A percentile compares a stretch with the other conserved stretches of the same genome.
phyloP scores from a whole-genome alignment of 108 stramenopile species.

The Seminavis robusta region DNA sequence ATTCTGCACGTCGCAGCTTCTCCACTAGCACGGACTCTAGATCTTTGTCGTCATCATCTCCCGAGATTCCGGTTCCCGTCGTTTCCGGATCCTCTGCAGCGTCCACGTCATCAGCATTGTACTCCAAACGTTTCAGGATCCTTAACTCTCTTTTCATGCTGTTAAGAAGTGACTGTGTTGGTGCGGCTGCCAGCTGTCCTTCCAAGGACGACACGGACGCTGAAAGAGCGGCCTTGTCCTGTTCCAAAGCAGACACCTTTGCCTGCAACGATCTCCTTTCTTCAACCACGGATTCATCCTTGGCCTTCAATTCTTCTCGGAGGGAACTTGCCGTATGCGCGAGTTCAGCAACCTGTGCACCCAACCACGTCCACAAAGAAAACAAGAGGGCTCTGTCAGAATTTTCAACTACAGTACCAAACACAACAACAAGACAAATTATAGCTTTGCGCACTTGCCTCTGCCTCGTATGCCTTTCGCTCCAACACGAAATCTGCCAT shows the following conservation, averaged over 20 bases:
- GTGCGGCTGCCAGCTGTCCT: conserved; percentile 58
- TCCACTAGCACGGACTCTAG: conserved; percentile 81
- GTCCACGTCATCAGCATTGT: conserved; percentile 79
- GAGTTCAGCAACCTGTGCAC: conserved; percentile 36
- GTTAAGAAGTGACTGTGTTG: conserved; percentile 62
- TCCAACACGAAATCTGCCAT: conserved; percentile 72
- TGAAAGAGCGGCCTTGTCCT: conserved; percentile 37
- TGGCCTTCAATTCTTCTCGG: conserved; percentile 62
- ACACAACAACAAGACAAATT: neutral
- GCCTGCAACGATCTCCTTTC: conserved; percentile 33
- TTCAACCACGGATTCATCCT: conserved; percentile 51
- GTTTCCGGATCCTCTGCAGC: conserved; percentile 71
- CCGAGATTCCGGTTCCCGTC: conserved; percentile 35
- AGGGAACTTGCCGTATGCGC: conserved; percentile 68
- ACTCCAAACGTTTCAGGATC: conserved; percentile 82
- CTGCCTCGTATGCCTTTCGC: conserved; percentile 85
- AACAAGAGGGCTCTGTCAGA: neutral
- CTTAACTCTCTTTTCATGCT: conserved; percentile 83
- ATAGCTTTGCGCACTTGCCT: too few relatives aligned
- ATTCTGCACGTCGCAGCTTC: conserved; percentile 72
- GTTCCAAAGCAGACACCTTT: conserved; percentile 55
- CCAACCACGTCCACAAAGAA: too few relatives aligned
- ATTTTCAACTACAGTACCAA: neutral
- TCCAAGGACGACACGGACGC: conserved; percentile 44
- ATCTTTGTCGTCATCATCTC: conserved; percentile 62